phyloP scores from a whole-genome alignment of 805 yeast species.

The Saturnispora mendoncae region DNA sequence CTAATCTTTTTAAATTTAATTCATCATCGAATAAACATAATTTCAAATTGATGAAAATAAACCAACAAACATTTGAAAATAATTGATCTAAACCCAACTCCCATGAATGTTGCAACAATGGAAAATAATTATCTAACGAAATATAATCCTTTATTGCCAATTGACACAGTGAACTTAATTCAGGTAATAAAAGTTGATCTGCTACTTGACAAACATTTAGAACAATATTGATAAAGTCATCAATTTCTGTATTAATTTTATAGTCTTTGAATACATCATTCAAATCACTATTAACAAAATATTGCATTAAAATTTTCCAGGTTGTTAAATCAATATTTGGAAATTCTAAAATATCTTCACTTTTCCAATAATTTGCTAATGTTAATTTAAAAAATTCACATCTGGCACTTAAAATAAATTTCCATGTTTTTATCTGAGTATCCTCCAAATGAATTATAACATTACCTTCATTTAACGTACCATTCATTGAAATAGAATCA shows the following conservation, averaged over 20 bases:
- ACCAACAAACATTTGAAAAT: constrained; percentile 57
- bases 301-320: constrained; percentile 43
- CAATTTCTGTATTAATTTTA: constrained; percentile 11
- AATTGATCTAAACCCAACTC: constrained; percentile 44
- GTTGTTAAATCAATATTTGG: constrained; percentile 33
- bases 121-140: constrained; percentile 48
- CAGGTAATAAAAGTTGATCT: constrained; percentile 54
- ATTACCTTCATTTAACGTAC: constrained; percentile 26
- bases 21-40: constrained; percentile 42
- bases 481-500: not conserved
- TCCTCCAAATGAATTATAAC: constrained; percentile 39
- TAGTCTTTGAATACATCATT: constrained; percentile 13
- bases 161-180: constrained; percentile 55
- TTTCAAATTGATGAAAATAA: constrained; percentile 56
- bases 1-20: constrained; percentile 15
- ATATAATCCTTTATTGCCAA: constrained; percentile 48
- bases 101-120: constrained; percentile 47
- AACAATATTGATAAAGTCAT: constrained; percentile 42
- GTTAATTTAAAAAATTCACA: constrained; percentile 56
- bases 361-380: constrained; percentile 47
- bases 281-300: constrained; percentile 43
- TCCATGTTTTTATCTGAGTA: constrained; percentile 39
- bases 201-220: constrained; percentile 52
- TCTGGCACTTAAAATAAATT: constrained; percentile 45
- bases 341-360: constrained; percentile 23